Evolutionary conservation across 2,329 filamentous ascomycete species (phyloP).

Genomic region (Cucurbitaria berberidis): DNA sequence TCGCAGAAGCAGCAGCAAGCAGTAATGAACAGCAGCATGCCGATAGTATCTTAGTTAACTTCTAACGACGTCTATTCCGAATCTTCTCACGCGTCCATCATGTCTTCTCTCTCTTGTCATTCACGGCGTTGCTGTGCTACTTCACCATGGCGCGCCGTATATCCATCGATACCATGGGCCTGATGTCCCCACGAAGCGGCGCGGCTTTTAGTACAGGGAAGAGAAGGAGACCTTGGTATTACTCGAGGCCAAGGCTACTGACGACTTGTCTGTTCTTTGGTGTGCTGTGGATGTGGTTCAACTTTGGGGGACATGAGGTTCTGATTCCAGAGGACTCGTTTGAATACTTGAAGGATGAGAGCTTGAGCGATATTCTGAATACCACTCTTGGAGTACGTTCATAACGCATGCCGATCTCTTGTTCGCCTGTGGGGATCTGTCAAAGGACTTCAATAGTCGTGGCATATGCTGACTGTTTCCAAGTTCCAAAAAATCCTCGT

Average conservation of each 20-base stretch:
- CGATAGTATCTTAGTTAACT: slow-evolving; percentile 21
- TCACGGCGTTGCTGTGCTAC: slow-evolving; percentile 1
- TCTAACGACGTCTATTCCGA: slow-evolving; percentile 6
- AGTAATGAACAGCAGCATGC: slow-evolving; percentile 23
- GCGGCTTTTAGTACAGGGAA: slow-evolving; percentile 24
- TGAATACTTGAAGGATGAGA: slow-evolving; percentile 28
- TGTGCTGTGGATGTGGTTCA: slow-evolving; percentile 29
- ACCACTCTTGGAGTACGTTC: slow-evolving; percentile 35
- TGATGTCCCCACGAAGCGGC: slow-evolving; percentile 25
- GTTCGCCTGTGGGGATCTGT: no score
- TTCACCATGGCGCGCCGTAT: slow-evolving; percentile 31
- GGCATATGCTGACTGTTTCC: not conserved
- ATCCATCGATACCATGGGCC: slow-evolving; percentile 37
- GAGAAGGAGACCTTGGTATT: slow-evolving; percentile 24
- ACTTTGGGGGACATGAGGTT: slow-evolving; percentile 15
- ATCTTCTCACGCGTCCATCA: not conserved
- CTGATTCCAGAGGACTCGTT: slow-evolving; percentile 33
- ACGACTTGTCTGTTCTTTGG: slow-evolving; percentile 31
- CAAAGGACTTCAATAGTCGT: not conserved
- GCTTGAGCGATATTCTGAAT: slow-evolving; percentile 34
- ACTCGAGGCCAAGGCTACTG: slow-evolving; percentile 30
- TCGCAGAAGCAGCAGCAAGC: not conserved
- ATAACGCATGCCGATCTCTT: not conserved
- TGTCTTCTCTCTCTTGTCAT: not conserved
- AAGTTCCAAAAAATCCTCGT: slow-evolving; percentile 63